Conservation (phyloP, 2,329 filamentous ascomycete species). For the Cercospora canescens region DNA sequence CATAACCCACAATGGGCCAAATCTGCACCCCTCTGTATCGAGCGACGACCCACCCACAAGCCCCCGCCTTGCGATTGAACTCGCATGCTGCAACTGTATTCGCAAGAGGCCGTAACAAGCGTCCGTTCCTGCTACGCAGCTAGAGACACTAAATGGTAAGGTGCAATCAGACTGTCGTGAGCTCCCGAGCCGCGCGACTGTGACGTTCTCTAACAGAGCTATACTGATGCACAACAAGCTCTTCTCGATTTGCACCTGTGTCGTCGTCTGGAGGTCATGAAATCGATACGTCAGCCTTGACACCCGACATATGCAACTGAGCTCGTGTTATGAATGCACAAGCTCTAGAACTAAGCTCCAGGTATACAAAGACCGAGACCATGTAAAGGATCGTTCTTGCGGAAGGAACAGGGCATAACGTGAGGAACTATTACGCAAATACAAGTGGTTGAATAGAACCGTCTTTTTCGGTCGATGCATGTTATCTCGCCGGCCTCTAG, state of each 20-base stretch:
- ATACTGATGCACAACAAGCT: not conserved
- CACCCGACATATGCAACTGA: not conserved
- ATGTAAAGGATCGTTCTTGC: not conserved
- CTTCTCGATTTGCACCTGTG: not conserved
- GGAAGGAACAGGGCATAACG: not conserved
- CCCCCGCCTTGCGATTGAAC: not conserved
- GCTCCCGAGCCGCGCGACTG: too few species aligned
- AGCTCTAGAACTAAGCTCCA: not conserved
- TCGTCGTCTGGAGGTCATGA: not conserved
- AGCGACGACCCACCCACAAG: not conserved
- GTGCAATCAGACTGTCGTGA: too few species aligned
- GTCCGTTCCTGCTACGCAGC: too few species aligned
- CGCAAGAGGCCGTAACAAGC: too few species aligned
- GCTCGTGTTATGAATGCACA: not conserved
- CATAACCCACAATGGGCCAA: not conserved
- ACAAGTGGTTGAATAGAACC: not conserved
- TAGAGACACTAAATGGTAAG: too few species aligned
- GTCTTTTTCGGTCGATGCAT: not conserved
- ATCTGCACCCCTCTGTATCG: not conserved
- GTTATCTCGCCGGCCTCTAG: not conserved
- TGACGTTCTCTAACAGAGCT: not conserved
- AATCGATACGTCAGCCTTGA: not conserved
- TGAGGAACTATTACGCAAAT: not conserved
- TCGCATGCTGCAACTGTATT: not conserved
- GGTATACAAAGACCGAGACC: not conserved